Evolutionary conservation across 2,329 filamentous ascomycete species (phyloP), one percentile per base, ranked within the genome.

Genomic region (Neonectria ditissima): DNA sequence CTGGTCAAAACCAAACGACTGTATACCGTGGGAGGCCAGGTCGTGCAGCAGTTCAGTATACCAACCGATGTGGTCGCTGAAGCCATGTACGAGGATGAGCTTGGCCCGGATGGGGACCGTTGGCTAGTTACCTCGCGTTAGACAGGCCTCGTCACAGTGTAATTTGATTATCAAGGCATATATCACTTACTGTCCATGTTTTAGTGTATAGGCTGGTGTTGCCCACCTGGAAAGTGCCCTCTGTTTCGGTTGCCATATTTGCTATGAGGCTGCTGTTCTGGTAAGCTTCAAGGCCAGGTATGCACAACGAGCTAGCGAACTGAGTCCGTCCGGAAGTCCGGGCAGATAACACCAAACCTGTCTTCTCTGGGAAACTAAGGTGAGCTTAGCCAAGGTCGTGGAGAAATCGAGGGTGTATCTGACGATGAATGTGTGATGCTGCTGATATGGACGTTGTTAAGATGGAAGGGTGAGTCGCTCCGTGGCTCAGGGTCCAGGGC

Each of bases 41-140:
- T 80, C 81, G 6, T 89, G 85, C 80, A 96, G 95, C 73, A 97
- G 86, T 59, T 85, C 84, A 75, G 89, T 86, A 81, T 97, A 97
- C 62, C 89, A 87, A 78, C 92, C 89, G 77, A 92, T 82, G 78
- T 97, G 93, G 79, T 97, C 94, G 77, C 89, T 93, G 84, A 94
- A 97, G 73, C 94, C 94, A 80, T 97, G 94, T 67, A 97, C 82
- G 79, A 97, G 92, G 72, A 96, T 84, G 53, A 97, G 78, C 69
- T 92, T 91, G 37, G 94, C 94, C 73, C 86, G 87, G 59, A 86
- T 79, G 13, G 84, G 79, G 14, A 81, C 84, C 30, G 84, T 77
- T 30, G 88, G 87, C 89, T 89, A 50, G 32, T 30, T 44, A 24
- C 37, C n/a, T 41, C 32, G 16, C 20, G 56, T 71, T 55, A 73